These are phyloP conservation scores for Aspergillus nomiae DNA, from an alignment of 2,329 filamentous ascomycete genomes.

Conservation along the genomic window DNA sequence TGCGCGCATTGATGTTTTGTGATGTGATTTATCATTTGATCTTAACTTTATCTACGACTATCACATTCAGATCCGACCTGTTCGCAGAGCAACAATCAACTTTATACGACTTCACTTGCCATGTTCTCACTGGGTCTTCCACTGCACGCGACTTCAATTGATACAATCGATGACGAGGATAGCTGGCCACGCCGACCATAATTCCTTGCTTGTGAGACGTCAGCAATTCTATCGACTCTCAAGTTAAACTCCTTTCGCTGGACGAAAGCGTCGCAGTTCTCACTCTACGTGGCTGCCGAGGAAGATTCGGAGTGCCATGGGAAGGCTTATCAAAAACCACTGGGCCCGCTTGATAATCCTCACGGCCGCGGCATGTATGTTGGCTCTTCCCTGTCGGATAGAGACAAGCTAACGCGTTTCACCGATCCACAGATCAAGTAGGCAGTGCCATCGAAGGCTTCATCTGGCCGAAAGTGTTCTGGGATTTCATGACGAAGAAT, in stretches of 20 bases:
- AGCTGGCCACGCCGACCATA: background rate
- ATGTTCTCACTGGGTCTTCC: background rate
- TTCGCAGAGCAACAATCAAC: background rate
- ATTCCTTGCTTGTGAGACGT: background rate
- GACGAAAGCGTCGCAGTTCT: conserved; percentile 22
- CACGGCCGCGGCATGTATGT: conserved; percentile 74
- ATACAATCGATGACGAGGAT: background rate
- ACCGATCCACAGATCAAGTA: conserved; percentile 71
- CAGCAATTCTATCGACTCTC: background rate
- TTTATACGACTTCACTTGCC: background rate
- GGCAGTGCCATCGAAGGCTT: conserved; percentile 80
- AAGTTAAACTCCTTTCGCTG: conserved; percentile 26
- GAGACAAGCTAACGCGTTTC: conserved; percentile 13
- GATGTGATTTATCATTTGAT: conserved; percentile 17
- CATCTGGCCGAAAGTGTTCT: conserved; percentile 99
- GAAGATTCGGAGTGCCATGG: conserved; percentile 61
- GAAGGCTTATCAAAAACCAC: conserved; percentile 99
- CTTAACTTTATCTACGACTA: conserved; percentile 7
- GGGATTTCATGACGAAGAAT: conserved; percentile 91
- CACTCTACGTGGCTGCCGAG: background rate
- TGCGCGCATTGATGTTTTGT: conserved; percentile 13
- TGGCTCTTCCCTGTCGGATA: background rate
- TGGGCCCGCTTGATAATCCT: conserved; percentile 94
- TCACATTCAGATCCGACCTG: background rate
- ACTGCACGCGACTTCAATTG: background rate